Evolutionary conservation across 306 rosid genomes (phyloP).

Genomic region (Pyrus betulifolia): DNA sequence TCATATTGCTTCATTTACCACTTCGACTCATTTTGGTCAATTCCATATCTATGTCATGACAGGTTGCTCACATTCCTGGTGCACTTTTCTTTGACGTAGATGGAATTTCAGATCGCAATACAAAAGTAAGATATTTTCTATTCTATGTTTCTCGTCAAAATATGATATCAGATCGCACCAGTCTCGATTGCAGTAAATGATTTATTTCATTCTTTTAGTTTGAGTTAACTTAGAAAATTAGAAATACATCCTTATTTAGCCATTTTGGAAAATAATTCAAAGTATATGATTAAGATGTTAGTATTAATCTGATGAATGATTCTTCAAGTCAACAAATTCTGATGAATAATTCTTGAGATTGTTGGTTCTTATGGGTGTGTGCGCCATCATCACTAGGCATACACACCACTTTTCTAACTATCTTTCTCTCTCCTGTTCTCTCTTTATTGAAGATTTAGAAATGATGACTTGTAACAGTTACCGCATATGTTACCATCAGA

Average conservation of each 20-base stretch:
- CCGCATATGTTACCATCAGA: constrained; percentile 98
- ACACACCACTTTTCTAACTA: neutral
- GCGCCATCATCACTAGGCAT: neutral
- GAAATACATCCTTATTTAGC: neutral
- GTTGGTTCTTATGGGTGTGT: neutral
- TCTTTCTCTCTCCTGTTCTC: constrained; percentile 5
- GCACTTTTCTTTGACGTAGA: constrained; percentile 97
- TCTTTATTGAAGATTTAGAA: constrained; percentile 18
- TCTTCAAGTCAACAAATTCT: neutral
- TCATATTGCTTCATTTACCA: neutral
- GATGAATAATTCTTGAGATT: neutral
- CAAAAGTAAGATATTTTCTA: constrained; percentile 51
- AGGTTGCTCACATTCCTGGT: constrained; percentile 99
- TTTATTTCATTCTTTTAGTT: neutral
- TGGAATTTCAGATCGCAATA: constrained; percentile 67
- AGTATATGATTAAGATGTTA: neutral
- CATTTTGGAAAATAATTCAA: neutral
- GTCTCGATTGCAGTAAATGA: neutral
- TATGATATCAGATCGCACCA: neutral
- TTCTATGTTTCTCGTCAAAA: constrained; percentile 6
- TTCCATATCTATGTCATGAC: constrained; percentile 13
- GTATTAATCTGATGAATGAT: neutral
- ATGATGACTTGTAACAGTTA: constrained; percentile 45
- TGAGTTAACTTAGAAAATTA: neutral
- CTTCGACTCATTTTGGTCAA: neutral